Conservation (phyloP, 2,329 filamentous ascomycete genomes). For the Grosmannia clavigera region DNA sequence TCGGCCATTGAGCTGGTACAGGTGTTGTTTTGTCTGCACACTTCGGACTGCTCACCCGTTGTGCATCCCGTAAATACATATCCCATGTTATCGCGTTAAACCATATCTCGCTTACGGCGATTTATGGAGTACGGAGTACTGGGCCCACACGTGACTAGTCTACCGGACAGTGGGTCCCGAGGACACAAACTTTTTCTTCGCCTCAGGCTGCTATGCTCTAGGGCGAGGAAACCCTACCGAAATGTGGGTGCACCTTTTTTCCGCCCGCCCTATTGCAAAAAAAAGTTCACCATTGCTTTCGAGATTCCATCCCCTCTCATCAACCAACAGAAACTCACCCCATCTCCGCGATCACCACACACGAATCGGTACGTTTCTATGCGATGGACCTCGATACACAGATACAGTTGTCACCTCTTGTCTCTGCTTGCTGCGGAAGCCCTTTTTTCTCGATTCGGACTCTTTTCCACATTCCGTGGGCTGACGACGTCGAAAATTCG, state of each 20-base stretch:
- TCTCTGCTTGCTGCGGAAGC: neutral
- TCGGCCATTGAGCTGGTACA: neutral
- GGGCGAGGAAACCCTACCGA: constrained; percentile 30
- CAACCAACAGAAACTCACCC: constrained; percentile 5
- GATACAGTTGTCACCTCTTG: neutral
- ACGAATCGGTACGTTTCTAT: constrained; percentile 37
- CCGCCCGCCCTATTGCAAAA: constrained; percentile 4
- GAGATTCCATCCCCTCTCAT: constrained; percentile 3
- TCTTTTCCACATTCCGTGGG: neutral
- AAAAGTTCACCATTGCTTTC: constrained; percentile 10
- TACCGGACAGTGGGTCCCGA: neutral
- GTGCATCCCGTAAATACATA: neutral
- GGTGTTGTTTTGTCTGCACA: neutral
- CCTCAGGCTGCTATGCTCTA: constrained; percentile 13
- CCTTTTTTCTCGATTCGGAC: neutral
- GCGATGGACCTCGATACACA: neutral
- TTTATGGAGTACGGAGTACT: too few species aligned
- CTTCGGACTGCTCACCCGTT: neutral
- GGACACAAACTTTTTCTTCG: neutral
- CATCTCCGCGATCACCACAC: constrained; percentile 26
- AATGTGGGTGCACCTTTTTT: constrained; percentile 5
- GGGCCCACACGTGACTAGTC: neutral
- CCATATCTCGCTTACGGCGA: neutral
- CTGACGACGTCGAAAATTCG: neutral
- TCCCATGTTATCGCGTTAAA: neutral